phyloP scores from a whole-genome alignment of 2,329 filamentous ascomycete species.

The Pseudodiploospora longispora region DNA sequence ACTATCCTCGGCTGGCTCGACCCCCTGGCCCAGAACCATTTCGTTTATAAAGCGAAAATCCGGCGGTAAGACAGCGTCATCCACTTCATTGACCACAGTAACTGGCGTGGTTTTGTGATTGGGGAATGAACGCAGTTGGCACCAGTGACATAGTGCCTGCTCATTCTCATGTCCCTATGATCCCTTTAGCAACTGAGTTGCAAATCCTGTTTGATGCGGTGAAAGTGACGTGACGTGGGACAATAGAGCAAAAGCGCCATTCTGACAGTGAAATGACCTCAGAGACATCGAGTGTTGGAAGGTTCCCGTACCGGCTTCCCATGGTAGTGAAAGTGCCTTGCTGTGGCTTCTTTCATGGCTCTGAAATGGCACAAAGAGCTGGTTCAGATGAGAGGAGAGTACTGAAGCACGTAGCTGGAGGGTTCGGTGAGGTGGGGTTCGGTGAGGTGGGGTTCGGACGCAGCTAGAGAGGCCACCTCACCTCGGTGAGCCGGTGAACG shows the following conservation, averaged over 20 bases:
- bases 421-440: no score
- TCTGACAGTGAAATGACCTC: no score
- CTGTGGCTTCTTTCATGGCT: constrained; percentile 38
- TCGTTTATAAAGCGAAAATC: constrained; percentile 62
- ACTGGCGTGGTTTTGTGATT: constrained; percentile 44
- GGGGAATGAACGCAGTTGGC: constrained; percentile 49
- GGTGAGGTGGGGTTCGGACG: no score
- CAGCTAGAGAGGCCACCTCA: no score
- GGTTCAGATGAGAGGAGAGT: neutral
- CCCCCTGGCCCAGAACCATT: constrained; percentile 51
- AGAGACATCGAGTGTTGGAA: no score
- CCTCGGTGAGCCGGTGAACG: no score
- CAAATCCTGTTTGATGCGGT: neutral
- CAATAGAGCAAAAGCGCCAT: no score
- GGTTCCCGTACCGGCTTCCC: constrained; percentile 23
- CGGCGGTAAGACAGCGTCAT: constrained; percentile 47
- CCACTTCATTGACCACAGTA: constrained; percentile 55
- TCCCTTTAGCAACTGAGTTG: neutral
- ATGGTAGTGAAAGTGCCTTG: constrained; percentile 43
- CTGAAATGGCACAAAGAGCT: neutral
- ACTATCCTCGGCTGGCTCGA: constrained; percentile 49
- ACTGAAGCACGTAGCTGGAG: no score
- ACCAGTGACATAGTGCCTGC: constrained; percentile 47
- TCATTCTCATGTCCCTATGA: constrained; percentile 22
- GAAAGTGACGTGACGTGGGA: no score